Percentiles rank a stretch among this genome's conserved stretches.
Evolutionary conservation across 2,329 filamentous ascomycete species (phyloP).

Genomic region (Aspergillus carbonarius): DNA sequence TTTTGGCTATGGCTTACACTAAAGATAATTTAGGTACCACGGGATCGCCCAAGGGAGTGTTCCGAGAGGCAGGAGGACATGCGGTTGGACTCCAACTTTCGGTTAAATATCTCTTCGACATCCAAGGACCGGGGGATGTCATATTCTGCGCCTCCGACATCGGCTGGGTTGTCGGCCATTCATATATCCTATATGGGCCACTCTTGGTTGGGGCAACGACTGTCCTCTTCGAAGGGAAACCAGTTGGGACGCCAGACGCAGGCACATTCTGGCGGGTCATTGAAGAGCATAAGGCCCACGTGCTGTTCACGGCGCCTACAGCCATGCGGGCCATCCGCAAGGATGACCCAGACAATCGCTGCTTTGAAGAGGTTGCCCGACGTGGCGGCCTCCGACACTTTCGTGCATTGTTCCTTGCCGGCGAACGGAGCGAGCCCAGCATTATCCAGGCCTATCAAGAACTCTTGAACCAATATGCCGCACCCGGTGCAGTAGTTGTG

Average conservation of each 20-base stretch:
- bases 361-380: conserved; percentile 63
- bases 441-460: conserved; percentile 80
- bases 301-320: conserved; percentile 82
- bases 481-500: conserved; percentile 61
- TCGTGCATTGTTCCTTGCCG: conserved; percentile 77
- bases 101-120: conserved; percentile 77
- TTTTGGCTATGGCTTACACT: conserved; percentile 12
- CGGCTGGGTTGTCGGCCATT: conserved; percentile 86
- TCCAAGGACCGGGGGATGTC: conserved; percentile 81
- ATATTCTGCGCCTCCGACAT: conserved; percentile 81
- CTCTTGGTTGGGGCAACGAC: conserved; percentile 82
- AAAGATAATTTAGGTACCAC: conserved; percentile 61
- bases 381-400: conserved; percentile 71
- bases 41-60: conserved; percentile 76
- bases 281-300: conserved; percentile 80
- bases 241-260: conserved; percentile 82
- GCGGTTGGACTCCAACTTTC: conserved; percentile 81
- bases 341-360: conserved; percentile 73
- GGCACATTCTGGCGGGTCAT: conserved; percentile 86
- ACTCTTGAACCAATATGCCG: conserved; percentile 66
- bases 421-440: conserved; percentile 83
- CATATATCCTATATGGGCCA: conserved; percentile 86
- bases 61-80: conserved; percentile 80
- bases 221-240: conserved; percentile 91
- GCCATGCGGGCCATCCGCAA: conserved; percentile 83